Percentiles rank a stretch among this genome's conserved stretches.
Evolutionary conservation across 2,329 filamentous ascomycete genomes (phyloP).

Genomic region (Capronia americana): DNA sequence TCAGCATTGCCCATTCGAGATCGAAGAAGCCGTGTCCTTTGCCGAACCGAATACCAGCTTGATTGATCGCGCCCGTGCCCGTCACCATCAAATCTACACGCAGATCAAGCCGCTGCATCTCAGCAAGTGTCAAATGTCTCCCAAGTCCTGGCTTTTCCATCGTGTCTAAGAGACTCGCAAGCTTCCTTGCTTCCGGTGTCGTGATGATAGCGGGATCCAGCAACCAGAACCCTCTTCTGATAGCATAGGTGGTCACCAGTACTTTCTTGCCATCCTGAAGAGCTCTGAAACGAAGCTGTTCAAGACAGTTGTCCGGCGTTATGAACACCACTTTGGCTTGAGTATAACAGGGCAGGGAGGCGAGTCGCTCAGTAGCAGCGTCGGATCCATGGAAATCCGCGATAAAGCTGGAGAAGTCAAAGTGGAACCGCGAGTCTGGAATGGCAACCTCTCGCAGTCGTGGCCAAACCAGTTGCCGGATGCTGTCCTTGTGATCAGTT

Average conservation of each 20-base stretch:
- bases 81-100: slow-evolving; percentile 49
- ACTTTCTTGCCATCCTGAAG: slow-evolving; percentile 51
- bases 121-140: slow-evolving; percentile 44
- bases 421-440: slow-evolving; percentile 54
- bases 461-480: slow-evolving; percentile 42
- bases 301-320: slow-evolving; percentile 55
- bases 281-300: slow-evolving; percentile 48
- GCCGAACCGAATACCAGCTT: slow-evolving; percentile 49
- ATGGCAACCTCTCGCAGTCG: slow-evolving; percentile 48
- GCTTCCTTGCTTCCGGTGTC: slow-evolving; percentile 42
- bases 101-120: slow-evolving; percentile 44
- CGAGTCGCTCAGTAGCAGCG: slow-evolving; percentile 44
- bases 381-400: slow-evolving; percentile 52
- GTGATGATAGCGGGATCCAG: slow-evolving; percentile 47
- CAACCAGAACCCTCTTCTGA: slow-evolving; percentile 52
- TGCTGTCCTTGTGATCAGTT: slow-evolving; percentile 19
- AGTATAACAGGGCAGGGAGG: slow-evolving; percentile 45
- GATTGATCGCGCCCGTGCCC: slow-evolving; percentile 50
- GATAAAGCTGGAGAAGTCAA: slow-evolving; percentile 53
- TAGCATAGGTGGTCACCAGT: slow-evolving; percentile 51
- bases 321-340: slow-evolving; percentile 47
- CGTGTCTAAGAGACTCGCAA: slow-evolving; percentile 50
- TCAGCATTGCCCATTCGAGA: slow-evolving; percentile 53
- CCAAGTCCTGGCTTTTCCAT: slow-evolving; percentile 52
- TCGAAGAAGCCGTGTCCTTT: slow-evolving; percentile 53